These are phyloP conservation scores for Stachybotrys elegans DNA, from an alignment of 2,329 filamentous ascomycete species.

Conservation along the genomic window DNA sequence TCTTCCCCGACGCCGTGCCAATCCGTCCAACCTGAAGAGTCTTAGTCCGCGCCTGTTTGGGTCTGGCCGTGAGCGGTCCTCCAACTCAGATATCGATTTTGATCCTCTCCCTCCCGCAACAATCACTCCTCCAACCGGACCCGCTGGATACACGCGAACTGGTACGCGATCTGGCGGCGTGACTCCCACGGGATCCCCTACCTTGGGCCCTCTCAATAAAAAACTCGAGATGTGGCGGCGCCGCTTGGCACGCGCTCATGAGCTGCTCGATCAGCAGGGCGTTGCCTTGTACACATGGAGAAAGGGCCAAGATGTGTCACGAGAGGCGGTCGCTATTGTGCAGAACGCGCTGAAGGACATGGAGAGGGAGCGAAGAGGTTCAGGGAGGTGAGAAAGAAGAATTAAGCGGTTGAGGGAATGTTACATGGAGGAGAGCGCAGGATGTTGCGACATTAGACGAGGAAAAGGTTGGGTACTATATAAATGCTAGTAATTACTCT, in stretches of 20 bases:
- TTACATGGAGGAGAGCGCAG: too few species aligned
- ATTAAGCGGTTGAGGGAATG: too few species aligned
- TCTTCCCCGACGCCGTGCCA: slow-evolving; percentile 40
- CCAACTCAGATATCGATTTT: slow-evolving; percentile 36
- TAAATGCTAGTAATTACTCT: too few species aligned
- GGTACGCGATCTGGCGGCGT: slow-evolving; percentile 23
- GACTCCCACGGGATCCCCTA: slow-evolving; percentile 30
- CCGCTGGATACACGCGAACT: slow-evolving; percentile 18
- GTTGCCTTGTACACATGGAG: slow-evolving; percentile 71
- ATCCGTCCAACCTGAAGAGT: slow-evolving; percentile 27
- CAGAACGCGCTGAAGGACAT: slow-evolving; percentile 46
- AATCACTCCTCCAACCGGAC: slow-evolving; percentile 12
- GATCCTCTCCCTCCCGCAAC: slow-evolving; percentile 33
- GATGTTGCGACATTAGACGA: too few species aligned
- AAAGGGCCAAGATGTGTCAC: slow-evolving; percentile 63
- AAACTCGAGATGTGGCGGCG: slow-evolving; percentile 69
- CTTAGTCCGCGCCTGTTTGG: slow-evolving; percentile 24
- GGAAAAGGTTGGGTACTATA: too few species aligned
- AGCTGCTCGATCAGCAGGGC: slow-evolving; percentile 56
- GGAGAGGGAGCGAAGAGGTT: slow-evolving; percentile 22
- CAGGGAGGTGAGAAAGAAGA: too few species aligned
- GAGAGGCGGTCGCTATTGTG: slow-evolving; percentile 61
- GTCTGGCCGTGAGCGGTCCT: slow-evolving; percentile 23
- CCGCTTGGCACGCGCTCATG: slow-evolving; percentile 60
- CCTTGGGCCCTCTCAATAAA: slow-evolving; percentile 48